Percentiles rank a stretch among this genome's conserved stretches.
These are phyloP conservation scores for Solanum virginianum DNA, from an alignment of 257 asterid genomes.

Conservation along the genomic window DNA sequence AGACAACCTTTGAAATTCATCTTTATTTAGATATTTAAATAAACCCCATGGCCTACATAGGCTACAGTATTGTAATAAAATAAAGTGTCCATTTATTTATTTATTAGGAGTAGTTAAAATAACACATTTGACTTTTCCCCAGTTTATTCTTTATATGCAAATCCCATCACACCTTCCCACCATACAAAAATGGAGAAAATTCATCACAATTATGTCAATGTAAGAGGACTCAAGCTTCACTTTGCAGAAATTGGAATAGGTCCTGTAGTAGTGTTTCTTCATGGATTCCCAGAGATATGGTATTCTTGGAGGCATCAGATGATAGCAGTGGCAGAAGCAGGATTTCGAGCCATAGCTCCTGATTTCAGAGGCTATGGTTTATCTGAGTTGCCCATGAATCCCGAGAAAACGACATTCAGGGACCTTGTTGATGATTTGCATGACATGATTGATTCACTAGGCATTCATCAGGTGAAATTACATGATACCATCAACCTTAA, in stretches of 20 bases:
- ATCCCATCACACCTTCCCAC: not conserved
- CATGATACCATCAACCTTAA: not conserved
- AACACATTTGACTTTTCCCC: not conserved
- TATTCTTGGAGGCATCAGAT: constrained; percentile 47
- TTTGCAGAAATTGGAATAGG: constrained; percentile 28
- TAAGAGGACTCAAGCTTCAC: constrained; percentile 34
- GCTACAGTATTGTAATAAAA: no score
- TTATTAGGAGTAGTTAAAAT: not conserved
- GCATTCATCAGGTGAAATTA: not conserved
- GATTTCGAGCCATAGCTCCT: constrained; percentile 37
- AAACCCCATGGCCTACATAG: not conserved
- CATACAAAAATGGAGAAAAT: constrained; percentile 16
- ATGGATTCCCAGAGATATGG: constrained; percentile 46
- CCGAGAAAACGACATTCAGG: constrained; percentile 20
- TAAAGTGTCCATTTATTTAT: not conserved
- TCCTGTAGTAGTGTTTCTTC: constrained; percentile 27
- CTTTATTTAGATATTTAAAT: not conserved
- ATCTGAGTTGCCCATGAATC: constrained; percentile 30
- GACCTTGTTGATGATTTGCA: constrained; percentile 33
- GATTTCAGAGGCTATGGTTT: constrained; percentile 54
- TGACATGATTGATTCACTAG: constrained; percentile 32
- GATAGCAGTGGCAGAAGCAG: constrained; percentile 24
- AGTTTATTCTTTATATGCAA: not conserved
- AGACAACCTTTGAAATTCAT: no score
- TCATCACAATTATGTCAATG: constrained; percentile 23